Evolutionary conservation across 2,329 filamentous ascomycete species (phyloP).

Genomic region (Aspergillus ibericus): DNA sequence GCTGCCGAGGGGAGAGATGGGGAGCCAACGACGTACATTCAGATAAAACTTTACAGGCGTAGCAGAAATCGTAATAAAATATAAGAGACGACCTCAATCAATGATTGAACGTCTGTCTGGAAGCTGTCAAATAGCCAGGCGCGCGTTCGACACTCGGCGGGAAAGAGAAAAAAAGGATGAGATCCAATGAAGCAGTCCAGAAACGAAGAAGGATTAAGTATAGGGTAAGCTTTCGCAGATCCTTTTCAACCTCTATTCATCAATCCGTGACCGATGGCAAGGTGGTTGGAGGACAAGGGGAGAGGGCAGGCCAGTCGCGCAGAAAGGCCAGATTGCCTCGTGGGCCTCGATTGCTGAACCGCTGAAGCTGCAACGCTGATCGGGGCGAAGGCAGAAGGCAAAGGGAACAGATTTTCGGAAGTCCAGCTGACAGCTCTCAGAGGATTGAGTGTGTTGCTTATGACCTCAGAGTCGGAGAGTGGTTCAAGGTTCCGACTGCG

Average conservation of each 20-base stretch:
- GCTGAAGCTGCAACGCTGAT: constrained; percentile 5
- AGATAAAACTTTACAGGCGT: constrained; percentile 10
- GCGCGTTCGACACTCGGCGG: neutral
- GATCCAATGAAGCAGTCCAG: neutral
- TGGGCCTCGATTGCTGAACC: constrained; percentile 3
- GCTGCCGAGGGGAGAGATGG: neutral
- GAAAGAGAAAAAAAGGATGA: neutral
- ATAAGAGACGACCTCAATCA: neutral
- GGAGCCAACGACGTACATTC: constrained; percentile 6
- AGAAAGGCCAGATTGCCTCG: constrained; percentile 24
- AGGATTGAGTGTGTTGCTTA: neutral
- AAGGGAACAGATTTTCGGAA: neutral
- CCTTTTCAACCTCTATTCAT: constrained; percentile 14
- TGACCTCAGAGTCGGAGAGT: constrained; percentile 1
- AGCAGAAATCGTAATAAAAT: constrained; percentile 12
- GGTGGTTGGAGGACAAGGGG: constrained; percentile 16
- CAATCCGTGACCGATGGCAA: constrained; percentile 9
- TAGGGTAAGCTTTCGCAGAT: constrained; percentile 12
- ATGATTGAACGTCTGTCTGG: neutral
- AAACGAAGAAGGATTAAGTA: neutral
- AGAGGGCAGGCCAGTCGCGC: constrained; percentile 11
- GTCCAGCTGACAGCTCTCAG: neutral
- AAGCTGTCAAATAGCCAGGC: neutral
- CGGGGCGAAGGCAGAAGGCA: neutral
- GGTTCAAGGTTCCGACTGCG: constrained; percentile 4